phyloP scores from a whole-genome alignment of 305 asterid genomes.

The Stenogyne calaminthoides region DNA sequence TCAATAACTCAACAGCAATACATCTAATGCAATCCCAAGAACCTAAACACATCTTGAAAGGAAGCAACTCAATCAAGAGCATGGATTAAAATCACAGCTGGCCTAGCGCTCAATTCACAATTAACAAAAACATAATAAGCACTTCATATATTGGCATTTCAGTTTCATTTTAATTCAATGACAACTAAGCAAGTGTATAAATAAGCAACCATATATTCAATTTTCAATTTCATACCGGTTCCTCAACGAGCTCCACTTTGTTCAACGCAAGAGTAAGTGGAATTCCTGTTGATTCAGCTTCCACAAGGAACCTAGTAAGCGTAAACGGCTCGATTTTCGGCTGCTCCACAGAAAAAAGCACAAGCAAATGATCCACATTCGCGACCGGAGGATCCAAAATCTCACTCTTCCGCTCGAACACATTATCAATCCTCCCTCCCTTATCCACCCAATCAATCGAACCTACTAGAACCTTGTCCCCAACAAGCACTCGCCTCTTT shows the following conservation, averaged over 20 bases:
- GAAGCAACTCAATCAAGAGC: background rate
- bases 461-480: constrained; percentile 87
- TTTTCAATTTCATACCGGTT: constrained; percentile 47
- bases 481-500: constrained; percentile 86
- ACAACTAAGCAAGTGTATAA: background rate
- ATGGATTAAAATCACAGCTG: background rate
- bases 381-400: constrained; percentile 91
- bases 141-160: background rate
- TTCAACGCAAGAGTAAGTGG: constrained; percentile 83
- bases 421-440: constrained; percentile 92
- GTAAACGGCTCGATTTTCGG: constrained; percentile 73
- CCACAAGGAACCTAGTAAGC: constrained; percentile 90
- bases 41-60: background rate
- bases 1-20: background rate
- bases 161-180: constrained; percentile 6
- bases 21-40: background rate
- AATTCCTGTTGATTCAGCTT: constrained; percentile 89
- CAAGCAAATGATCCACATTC: constrained; percentile 82
- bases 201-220: constrained; percentile 4
- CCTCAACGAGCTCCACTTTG: constrained; percentile 75
- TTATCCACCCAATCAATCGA: constrained; percentile 84
- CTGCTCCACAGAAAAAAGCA: constrained; percentile 81
- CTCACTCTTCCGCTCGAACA: constrained; percentile 68
- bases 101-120: background rate
- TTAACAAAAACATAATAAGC: background rate